Base-by-base conservation (phyloP, 768 basidiomycete species). In the Mycena rebaudengoi region DNA sequence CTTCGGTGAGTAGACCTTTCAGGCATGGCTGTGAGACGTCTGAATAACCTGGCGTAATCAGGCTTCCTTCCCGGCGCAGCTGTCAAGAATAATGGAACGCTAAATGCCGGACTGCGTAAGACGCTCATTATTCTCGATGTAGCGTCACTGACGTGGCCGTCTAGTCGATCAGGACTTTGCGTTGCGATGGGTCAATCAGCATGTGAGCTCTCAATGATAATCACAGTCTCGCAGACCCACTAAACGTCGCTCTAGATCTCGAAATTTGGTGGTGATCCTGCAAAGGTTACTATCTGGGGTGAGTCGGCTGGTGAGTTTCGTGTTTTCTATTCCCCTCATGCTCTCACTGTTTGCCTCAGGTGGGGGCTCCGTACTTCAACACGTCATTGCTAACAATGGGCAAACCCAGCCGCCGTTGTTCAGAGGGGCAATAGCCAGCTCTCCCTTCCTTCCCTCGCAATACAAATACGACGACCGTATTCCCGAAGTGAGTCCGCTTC, bases 301-400 rank as follows among this genome's bases (percentile, higher is more conserved):
- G 64, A 69, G 45, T 71, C 69, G 11, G 67, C 69, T 0, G 72
- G 70, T 67, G 26, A 40, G 33, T 61, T 11, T 32, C 16, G 45
- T 21, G 20, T 29, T 33, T 28, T 11, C 21, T 6, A 20, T 16
- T 14, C 23, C 2, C 14, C 52, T 12, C 14, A 29, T 4, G 6
- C n/a, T 33, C 29, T 25, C 12, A 21, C 28, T 37, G 1, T 35
- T 3, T 41, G 10, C 37, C 26, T 11, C 26, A 76, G 76, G 77
- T 40, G 77, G 69, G 10, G 77, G 76, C 12, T 77, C 77, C 0
- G 77, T 78, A 11, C 30, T 78, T 4, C 77, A 78, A 35, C 77
- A 78, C 11, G 21, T 78, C 14, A 64, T 78, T 5, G 77, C 77
- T 16, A 62, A 77, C 13, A 67, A 66, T 11, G 79, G 79, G 5